These are phyloP conservation scores for Vitis rotundifolia DNA, from an alignment of 164 flowering plant genomes.

Conservation along the genomic window DNA sequence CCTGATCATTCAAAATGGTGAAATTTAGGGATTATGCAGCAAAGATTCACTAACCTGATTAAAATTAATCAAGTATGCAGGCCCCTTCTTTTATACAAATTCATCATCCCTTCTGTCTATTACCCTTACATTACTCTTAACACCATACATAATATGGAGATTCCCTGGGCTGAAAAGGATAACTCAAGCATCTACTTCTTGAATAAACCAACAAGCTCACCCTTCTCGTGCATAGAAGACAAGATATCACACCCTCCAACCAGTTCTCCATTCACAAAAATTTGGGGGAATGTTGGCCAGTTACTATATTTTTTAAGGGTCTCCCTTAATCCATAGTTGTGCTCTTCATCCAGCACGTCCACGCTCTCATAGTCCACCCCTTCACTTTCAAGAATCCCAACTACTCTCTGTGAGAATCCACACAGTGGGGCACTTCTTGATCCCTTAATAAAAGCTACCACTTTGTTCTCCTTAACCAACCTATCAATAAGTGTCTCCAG, in stretches of 20 bases:
- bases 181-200: slow-evolving; percentile 21
- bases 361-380: slow-evolving; percentile 85
- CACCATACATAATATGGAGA: background rate
- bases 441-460: slow-evolving; percentile 95
- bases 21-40: no score
- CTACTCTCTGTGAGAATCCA: slow-evolving; percentile 92
- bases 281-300: slow-evolving; percentile 98
- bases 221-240: slow-evolving; percentile 85
- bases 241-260: slow-evolving; percentile 83
- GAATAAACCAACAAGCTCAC: slow-evolving; percentile 69
- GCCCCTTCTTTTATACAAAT: background rate
- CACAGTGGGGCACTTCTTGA: slow-evolving; percentile 87
- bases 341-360: slow-evolving; percentile 91
- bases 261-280: slow-evolving; percentile 85
- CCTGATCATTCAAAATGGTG: background rate
- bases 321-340: slow-evolving; percentile 82
- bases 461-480: slow-evolving; percentile 89
- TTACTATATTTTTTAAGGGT: slow-evolving; percentile 81
- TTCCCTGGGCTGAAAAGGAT: background rate
- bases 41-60: no score
- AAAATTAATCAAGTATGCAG: no score
- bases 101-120: background rate
- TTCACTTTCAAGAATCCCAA: slow-evolving; percentile 68
- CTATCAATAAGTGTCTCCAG: slow-evolving; percentile 77
- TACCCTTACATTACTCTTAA: background rate